Evolutionary conservation across 331 rosid genomes (phyloP), one percentile per base, ranked within the genome.

Genomic region (Phaseolus coccineus): DNA sequence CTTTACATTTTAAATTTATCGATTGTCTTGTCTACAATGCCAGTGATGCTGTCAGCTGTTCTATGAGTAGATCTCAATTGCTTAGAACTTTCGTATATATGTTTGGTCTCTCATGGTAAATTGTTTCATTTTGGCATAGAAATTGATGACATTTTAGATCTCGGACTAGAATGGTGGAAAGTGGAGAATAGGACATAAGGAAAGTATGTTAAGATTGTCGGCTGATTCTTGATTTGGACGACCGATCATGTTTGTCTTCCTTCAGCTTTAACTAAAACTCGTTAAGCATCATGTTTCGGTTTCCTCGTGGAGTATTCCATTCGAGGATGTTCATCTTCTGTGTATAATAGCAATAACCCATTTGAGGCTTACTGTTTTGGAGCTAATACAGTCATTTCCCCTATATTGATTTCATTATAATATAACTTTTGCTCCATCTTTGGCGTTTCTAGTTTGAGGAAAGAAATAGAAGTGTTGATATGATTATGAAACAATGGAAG

Each of bases 41-140:
- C 30, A 40, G 73, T 71, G 84, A 25, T 70, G 77, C 22, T 76
- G 27, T 65, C 8, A 56, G 27, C 37, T 68, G 14, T 74, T 67
- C 67, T 73, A 67, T 47, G 37, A 33, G 25, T 78, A 35, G 83
- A 85, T 86, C 80, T 74, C 47, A 22, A 10, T 62, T 44, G 37
- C 4, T 76, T 68, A 73, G 48, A 48, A 19, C 68, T 42, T 12
- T 66, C 7, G 5, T 22, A 42, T 61, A 42, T 52, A 11, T 14
- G 40, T 55, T 70, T 44, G 73, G 52, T 61, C 19, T 30, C 71
- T 28, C 33, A 13, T 6, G 15, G 16, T 15, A 59, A 33, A 13
- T 52, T 33, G 51, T 79, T 52, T 63, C 31, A 16, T 14, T 69
- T 75, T 74, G 47, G 46, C 58, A 11, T 48, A 52, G 67, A 76